phyloP scores from a whole-genome alignment of 1,139 yeast species.

The Meyerozyma carpophila region DNA sequence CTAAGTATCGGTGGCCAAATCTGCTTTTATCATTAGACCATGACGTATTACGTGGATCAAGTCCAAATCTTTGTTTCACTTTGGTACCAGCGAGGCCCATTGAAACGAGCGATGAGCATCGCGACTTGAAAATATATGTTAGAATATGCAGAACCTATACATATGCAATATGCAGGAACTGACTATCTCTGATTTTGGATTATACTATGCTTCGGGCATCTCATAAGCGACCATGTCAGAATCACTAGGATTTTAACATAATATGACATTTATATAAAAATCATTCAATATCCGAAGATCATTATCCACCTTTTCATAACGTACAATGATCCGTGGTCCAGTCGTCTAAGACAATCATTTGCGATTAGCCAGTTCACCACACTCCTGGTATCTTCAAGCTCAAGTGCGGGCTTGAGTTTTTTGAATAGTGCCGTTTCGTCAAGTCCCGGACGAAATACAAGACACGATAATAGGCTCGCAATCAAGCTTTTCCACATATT shows the following conservation, averaged over 20 bases:
- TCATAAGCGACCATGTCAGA: no score
- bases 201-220: no score
- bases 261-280: not conserved
- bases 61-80: constrained; percentile 79
- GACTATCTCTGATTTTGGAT: no score
- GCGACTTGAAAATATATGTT: not conserved
- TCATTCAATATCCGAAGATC: not conserved
- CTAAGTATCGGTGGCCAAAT: constrained; percentile 84
- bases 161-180: not conserved
- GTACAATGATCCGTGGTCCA: not conserved
- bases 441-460: constrained; percentile 69
- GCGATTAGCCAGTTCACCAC: constrained; percentile 55
- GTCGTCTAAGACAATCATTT: constrained; percentile 22
- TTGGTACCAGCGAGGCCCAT: constrained; percentile 92
- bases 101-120: constrained; percentile 1
- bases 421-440: constrained; percentile 26
- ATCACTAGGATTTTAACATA: no score
- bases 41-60: constrained; percentile 88
- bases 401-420: constrained; percentile 37
- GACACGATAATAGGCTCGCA: constrained; percentile 39
- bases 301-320: not conserved
- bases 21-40: constrained; percentile 88
- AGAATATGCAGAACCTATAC: not conserved
- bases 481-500: constrained; percentile 57
- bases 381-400: constrained; percentile 42